A percentile compares a stretch with the other conserved stretches of the same genome.
phyloP scores from a whole-genome alignment of 345 rosid genomes.

The Sisymbrium altissimum region DNA sequence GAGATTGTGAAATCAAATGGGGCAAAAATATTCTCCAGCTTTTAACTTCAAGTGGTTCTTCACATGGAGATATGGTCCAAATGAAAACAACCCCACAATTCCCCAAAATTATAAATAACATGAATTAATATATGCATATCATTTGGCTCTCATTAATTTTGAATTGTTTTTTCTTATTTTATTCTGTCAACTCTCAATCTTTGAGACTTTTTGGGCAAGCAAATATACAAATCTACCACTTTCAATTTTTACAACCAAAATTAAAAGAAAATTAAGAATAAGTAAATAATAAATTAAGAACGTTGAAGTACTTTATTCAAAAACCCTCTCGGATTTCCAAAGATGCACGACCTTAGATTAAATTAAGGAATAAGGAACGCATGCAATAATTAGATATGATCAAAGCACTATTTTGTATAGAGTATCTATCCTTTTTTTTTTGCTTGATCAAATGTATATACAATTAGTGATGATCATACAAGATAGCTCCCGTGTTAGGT shows the following conservation, averaged over 20 bases:
- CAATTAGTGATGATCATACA: slow-evolving; percentile 22
- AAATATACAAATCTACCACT: neutral
- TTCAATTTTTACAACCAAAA: neutral
- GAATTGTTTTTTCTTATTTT: neutral
- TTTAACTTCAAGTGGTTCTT: slow-evolving; percentile 23
- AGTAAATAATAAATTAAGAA: neutral
- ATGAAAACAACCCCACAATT: slow-evolving; percentile 27
- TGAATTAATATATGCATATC: slow-evolving; percentile 8
- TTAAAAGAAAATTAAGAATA: neutral
- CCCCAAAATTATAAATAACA: slow-evolving; percentile 18
- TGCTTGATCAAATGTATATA: slow-evolving; percentile 1
- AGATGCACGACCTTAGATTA: slow-evolving; percentile 39
- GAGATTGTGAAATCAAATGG: slow-evolving; percentile 24
- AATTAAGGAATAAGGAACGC: slow-evolving; percentile 17
- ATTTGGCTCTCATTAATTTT: neutral
- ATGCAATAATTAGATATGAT: slow-evolving; percentile 42
- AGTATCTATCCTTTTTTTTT: slow-evolving; percentile 9
- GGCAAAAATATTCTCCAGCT: slow-evolving; percentile 19
- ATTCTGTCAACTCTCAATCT: neutral
- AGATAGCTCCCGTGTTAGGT: slow-evolving; percentile 42
- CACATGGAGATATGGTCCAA: slow-evolving; percentile 37
- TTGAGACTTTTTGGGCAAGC: neutral
- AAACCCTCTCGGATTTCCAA: slow-evolving; percentile 45
- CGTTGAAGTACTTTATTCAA: slow-evolving; percentile 25
- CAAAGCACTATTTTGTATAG: slow-evolving; percentile 30